A percentile compares a stretch with the other conserved stretches of the same genome.
Conservation (phyloP, 2,329 filamentous ascomycete genomes). For the Metarhizium sp. region DNA sequence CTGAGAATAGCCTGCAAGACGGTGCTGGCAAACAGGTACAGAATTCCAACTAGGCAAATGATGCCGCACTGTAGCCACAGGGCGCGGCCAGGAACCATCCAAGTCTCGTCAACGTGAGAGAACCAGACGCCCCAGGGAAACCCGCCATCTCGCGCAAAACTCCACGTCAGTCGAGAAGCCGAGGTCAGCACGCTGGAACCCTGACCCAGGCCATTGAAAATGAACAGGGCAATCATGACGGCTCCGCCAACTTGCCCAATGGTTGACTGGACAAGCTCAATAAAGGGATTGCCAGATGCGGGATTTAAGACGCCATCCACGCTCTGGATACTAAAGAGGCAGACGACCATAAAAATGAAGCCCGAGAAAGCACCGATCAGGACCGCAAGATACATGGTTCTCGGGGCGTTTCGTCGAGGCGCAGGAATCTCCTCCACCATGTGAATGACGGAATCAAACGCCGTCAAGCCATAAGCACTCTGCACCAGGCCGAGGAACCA, state of each 20-base stretch:
- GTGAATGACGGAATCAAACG: constrained; percentile 50
- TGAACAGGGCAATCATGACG: constrained; percentile 40
- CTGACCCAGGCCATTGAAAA: constrained; percentile 45
- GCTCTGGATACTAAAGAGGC: constrained; percentile 40
- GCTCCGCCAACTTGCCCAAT: constrained; percentile 28
- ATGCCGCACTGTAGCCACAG: constrained; percentile 41
- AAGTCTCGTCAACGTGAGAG: constrained; percentile 29
- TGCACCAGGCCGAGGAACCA: constrained; percentile 51
- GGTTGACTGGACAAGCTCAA: constrained; percentile 32
- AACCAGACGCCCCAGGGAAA: constrained; percentile 36
- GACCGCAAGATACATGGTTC: constrained; percentile 43
- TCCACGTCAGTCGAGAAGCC: constrained; percentile 42
- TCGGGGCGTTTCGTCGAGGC: constrained; percentile 39
- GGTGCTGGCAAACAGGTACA: constrained; percentile 44
- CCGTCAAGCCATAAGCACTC: constrained; percentile 44
- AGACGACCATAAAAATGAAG: constrained; percentile 42
- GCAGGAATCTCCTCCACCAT: constrained; percentile 48
- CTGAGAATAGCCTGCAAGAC: constrained; percentile 44
- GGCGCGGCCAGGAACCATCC: constrained; percentile 43
- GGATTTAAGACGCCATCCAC: constrained; percentile 31
- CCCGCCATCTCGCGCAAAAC: constrained; percentile 44
- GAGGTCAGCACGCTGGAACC: constrained; percentile 42
- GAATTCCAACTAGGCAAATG: constrained; percentile 36
- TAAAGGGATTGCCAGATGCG: constrained; percentile 34
- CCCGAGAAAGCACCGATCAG: constrained; percentile 37